A percentile compares a stretch with the other conserved stretches of the same genome.
Conservation (phyloP, 345 rosid genomes). For the Eucalyptus shirleyi region DNA sequence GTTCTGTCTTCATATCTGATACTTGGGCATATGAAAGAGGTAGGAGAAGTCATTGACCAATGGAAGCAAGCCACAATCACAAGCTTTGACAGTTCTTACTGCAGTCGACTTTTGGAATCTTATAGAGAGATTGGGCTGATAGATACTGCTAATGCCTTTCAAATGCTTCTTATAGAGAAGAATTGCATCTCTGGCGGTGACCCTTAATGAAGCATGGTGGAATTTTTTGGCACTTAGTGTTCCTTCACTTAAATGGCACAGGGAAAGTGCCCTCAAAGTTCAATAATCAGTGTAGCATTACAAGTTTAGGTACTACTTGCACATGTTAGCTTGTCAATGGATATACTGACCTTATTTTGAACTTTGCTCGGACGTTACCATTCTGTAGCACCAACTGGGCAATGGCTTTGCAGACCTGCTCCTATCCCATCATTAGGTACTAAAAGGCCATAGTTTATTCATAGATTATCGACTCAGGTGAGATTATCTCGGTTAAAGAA, state of each 20-base stretch:
- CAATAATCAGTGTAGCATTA: not conserved
- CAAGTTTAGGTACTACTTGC: not conserved
- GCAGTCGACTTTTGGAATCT: constrained; percentile 41
- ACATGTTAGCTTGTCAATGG: not conserved
- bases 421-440: not conserved
- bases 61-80: constrained; percentile 69
- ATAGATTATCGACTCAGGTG: not conserved
- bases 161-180: constrained; percentile 29
- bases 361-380: not conserved
- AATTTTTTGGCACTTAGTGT: not conserved
- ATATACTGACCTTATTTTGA: not conserved
- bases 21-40: constrained; percentile 67
- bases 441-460: not conserved
- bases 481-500: not conserved
- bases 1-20: constrained; percentile 63
- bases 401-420: not conserved
- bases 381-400: not conserved
- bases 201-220: not conserved
- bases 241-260: not conserved
- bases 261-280: not conserved
- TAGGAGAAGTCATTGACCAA: constrained; percentile 54
- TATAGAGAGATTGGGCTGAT: constrained; percentile 34
- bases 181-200: constrained; percentile 14
- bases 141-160: constrained; percentile 35
- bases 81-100: constrained; percentile 45